phyloP scores from a whole-genome alignment of 2,329 filamentous ascomycete genomes.

The Penicillium aurantiogriseum region DNA sequence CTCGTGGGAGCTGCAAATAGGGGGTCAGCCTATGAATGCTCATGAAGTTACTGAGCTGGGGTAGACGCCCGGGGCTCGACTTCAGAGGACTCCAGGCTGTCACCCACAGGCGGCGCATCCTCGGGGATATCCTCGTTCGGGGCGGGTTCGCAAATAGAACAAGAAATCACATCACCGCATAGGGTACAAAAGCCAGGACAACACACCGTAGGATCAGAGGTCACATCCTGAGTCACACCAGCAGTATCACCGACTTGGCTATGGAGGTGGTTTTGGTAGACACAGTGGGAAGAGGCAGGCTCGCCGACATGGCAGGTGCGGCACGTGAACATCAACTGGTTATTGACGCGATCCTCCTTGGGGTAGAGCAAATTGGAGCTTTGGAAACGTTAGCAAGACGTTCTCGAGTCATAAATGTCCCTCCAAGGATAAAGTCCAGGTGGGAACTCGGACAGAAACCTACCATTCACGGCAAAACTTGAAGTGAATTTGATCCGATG shows the following conservation, averaged over 20 bases:
- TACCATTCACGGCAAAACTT: constrained; percentile 97
- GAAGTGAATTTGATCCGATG: constrained; percentile 80
- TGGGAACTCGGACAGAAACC: no score
- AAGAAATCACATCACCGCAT: constrained; percentile 58
- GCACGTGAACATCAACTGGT: constrained; percentile 90
- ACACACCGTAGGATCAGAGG: constrained; percentile 98
- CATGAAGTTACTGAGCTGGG: constrained; percentile 11
- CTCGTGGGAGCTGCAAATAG: constrained; percentile 73
- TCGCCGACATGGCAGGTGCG: constrained; percentile 92
- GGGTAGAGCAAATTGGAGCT: constrained; percentile 97
- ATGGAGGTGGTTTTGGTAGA: constrained; percentile 92
- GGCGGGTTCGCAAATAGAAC: constrained; percentile 51
- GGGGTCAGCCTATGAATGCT: constrained; percentile 33
- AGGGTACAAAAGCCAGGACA: constrained; percentile 55
- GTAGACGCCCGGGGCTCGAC: neutral
- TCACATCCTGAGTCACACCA: constrained; percentile 95
- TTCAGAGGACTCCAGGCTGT: constrained; percentile 5
- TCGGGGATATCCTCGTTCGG: constrained; percentile 18
- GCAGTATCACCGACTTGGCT: constrained; percentile 91
- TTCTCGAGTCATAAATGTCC: neutral
- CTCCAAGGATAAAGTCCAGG: no score
- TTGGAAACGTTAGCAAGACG: constrained; percentile 23
- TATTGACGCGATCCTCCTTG: constrained; percentile 82
- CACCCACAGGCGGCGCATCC: constrained; percentile 11
- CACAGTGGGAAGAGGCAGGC: constrained; percentile 80